Evolutionary conservation across 2,329 filamentous ascomycete species (phyloP), one percentile per base, ranked within the genome.

Genomic region (Trichoderma harzianum): DNA sequence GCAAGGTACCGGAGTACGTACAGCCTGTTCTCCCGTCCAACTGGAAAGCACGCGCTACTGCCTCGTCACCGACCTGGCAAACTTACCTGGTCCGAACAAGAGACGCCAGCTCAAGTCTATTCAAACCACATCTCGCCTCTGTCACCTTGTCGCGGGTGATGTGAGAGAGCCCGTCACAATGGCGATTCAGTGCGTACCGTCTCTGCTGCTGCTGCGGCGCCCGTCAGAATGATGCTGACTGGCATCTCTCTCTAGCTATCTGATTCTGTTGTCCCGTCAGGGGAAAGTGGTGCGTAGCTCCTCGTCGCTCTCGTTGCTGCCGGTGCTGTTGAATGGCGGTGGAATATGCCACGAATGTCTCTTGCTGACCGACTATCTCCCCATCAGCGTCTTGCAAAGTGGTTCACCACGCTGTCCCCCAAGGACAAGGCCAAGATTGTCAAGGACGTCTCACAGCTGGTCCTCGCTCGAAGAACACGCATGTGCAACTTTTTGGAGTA

Each of bases 401-500:
- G 96, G 96, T 99, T 99, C 85, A 97, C 95, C 70, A 99, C 96
- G 18, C 89, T 99, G 74, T 97, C 95, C 43, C 96, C 96, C 75
- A 98, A 92, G 84, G 96, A 99, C 81, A 99, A 99, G 86, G 96
- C 95, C 84, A 99, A 99, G 88, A 98, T 99, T 81, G 95, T 99
- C 88, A 99, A 99, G 84, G 96, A 99, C 87, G 96, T 99, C 79
- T 94, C 96, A 73, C 96, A 98, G 84, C 92, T 98, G 64, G 96
- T 99, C 77, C 91, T 99, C 76, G 96, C 96, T 74, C 90, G 96
- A 77, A 90, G 96, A 79, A 98, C 96, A 73, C 94, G 96, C 82
- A 99, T 99, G 96, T 99, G 96, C 89, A 99, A 99, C 85, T 99
- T 99, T 84, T 89, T 99, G 73, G 96, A 99, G 82, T 99, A 99